Evolutionary conservation across 179 eudicot species (phyloP), one percentile per base, ranked within the genome.

Genomic region (Silene vulgaris): DNA sequence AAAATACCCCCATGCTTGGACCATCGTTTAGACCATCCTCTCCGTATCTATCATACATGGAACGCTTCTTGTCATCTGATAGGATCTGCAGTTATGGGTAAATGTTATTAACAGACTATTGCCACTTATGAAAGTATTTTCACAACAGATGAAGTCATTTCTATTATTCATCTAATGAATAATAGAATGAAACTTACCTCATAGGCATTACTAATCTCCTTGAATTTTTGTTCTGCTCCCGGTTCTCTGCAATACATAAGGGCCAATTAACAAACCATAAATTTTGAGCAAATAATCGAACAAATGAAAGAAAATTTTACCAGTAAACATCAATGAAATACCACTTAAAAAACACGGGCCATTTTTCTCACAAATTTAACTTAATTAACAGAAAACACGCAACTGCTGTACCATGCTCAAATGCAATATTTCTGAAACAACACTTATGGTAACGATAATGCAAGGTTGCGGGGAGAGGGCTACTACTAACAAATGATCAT

Each of bases 11-110:
- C 79, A 68, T 83, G 70, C 90, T 88, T 69, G 85, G 63, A 50
- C 96, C 93, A 35, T 91, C 96, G 83, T 94, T 90, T 72, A 92
- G 96, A 72, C 98, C 98, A 56, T 87, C 98, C 80, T 94, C 97
- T 59, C 98, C 98, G 64, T 90, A 90, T 70, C 77, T 85, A 78
- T 94, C 98, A 79, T 94, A 94, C 57, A 94, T 83, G 78, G 97
- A 87, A 71, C 98, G 97, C 82, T 94, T 94, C 82, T 94, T 89
- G 77, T 94, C 97, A 78, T 94, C 97, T 26, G 98, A 90, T 76
- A 91, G 83, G 76, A 91, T 88, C 98, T 93, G 93, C 63, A 43
- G 32, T 61, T 69, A 21, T 56, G n/a, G 5, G 20, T 30, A 28
- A 45, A 65, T 72, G 23, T 68, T 37, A 62, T 71, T 37, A 35